Evolutionary conservation across 768 basidiomycete species (phyloP), one percentile per base, ranked within the genome.

Genomic region (Mycena galopus): DNA sequence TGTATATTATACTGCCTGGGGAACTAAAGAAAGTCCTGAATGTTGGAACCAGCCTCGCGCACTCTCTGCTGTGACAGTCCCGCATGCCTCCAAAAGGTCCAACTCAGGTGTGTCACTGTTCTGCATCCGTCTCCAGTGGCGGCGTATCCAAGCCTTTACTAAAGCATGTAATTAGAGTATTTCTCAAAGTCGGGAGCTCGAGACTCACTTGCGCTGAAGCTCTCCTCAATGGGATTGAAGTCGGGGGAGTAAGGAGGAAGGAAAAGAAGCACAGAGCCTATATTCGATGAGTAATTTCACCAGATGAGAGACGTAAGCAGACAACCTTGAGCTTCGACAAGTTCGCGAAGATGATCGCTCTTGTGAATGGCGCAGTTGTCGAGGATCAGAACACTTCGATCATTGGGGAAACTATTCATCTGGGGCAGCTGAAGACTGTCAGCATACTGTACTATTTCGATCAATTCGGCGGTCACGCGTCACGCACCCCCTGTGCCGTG

Each of bases 191-290:
- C n/a, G n/a, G n/a, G n/a, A n/a, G n/a, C n/a, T n/a, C n/a, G n/a
- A 72, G 37, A 42, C 61, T 19, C 5, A 39, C 80, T 63, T n/a
- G 68, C 65, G 63, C 76, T 78, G 67, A 82, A 82, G 21, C 75
- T 79, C 70, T n/a, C n/a, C n/a, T 82, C 81, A 69, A 84, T 83
- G 0, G 79, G 82, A 63, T 83, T 84, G 76, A 81, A 76, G 61
- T 84, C 82, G 0, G 82, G 83, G 1, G 82, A 84, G 62, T 83
- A 84, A 30, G 81, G 79, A 16, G 81, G 82, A 0, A 83, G 73
- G 53, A 78, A 82, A 16, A 80, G 33, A 0, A 82, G 59, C 0
- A 74, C 35, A 53, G 77, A 76, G 11, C 77, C 82, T 79, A 47
- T 21, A 2, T 32, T 27, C 4, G 1, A 11, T 32, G 16, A 59